Evolutionary conservation across 2,329 filamentous ascomycete species (phyloP), one percentile per base, ranked within the genome.

Genomic region (Diaporthe ilicicola): DNA sequence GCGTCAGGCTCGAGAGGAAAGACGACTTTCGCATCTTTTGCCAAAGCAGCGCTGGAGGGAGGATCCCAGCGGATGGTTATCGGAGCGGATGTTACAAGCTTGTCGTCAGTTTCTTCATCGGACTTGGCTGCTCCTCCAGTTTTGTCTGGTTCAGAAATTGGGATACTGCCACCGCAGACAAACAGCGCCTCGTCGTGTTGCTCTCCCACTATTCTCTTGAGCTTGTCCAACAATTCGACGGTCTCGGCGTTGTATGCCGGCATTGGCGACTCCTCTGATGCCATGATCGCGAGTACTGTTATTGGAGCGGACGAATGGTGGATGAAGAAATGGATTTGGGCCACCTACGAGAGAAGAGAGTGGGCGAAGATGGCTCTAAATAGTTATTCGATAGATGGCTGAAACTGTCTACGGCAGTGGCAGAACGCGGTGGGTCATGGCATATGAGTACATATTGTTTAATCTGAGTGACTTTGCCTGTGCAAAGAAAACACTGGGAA

Each of bases 1-100:
- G 48, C 53, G 2, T 69, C 66, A 0, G 59, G 22, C 3, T 27
- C 54, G 4, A 75, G 29, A 3, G 74, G 76, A 2, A 77, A 59
- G 32, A 48, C 62, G 42, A 75, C 34, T 66, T 75, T 76, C 62
- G 66, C 32, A 27, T 51, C 24, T 10, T 19, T 51, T 10, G 62
- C 55, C 15, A 67, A 37, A 29, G 46, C 42, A 24, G 42, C 67
- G 15, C 51, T 27, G 4, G 1, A 1, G 10, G 42, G 17, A 12
- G 70, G 29, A 37, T 77, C 75, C 75, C 74, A 76, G 44, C 75
- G 75, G 13, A 77, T 56, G n/a, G 70, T 70, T 29, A 76, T 44
- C 27, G 55, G 55, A 22, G 42, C 37, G 24, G 37, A 29, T 2
- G 37, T 17, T n/a, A n/a, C n/a, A n/a, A n/a, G n/a, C 6, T 22